Evolutionary conservation across 495 filamentous ascomycete genomes (phyloP), one percentile per base, ranked within the genome.

Genomic region (Friedmanniomyces simplex): DNA sequence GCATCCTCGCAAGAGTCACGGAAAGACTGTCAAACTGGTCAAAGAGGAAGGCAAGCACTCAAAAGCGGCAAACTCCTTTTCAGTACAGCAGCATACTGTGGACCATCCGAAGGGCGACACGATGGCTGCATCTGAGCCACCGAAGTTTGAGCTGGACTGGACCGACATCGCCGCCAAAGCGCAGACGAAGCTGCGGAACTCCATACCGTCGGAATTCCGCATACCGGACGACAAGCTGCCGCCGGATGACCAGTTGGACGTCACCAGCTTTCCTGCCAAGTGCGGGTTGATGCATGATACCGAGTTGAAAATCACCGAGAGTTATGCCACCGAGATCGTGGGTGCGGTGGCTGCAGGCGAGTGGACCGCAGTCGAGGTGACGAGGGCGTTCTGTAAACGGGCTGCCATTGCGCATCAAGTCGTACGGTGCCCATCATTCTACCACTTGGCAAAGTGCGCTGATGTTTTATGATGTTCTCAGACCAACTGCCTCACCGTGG

Each of bases 401-500:
- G 79, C 80, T 21, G 75, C 74, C 28, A 62, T 84, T 45, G 78
- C 79, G 1, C 79, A 83, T 56, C 80, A 82, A 58, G 51, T 82
- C 5, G 76, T 78, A 69, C 43, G n/a, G n/a, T n/a, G 66, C 64
- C 42, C 55, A 22, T 14, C 46, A 18, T 3, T 4, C 13, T 22
- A 7, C 14, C 13, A 4, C 3, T 4, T 32, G 28, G 3, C 28
- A n/a, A 32, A 10, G 28, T 32, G 28, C 10, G 28, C 28, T 32
- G 28, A 32, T 32, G 28, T 32, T n/a, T n/a, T n/a, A n/a, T n/a
- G n/a, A 32, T 32, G 10, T 32, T 32, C 28, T 14, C 46, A 80
- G 75, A 73, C 71, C 16, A 84, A 76, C 57, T 82, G 81, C 61
- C 64, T 87, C 20, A 80, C 80, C 26, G 84, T 87, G 45, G 73